These are phyloP conservation scores for Olyra latifolia DNA, from an alignment of 176 grass and related monocot species.

Conservation along the genomic window DNA sequence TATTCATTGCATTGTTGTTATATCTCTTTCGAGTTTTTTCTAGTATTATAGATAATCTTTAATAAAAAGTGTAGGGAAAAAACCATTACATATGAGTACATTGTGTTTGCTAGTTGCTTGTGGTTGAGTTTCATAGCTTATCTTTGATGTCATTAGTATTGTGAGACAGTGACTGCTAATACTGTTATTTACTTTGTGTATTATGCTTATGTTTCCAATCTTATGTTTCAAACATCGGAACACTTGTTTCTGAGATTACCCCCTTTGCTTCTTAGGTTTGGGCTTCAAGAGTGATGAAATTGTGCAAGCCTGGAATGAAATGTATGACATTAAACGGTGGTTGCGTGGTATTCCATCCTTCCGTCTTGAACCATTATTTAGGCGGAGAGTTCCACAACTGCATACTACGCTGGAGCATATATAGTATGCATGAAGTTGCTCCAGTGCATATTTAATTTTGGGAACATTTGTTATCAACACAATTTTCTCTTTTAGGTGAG, in stretches of 20 bases:
- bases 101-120: neutral
- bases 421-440: slow-evolving; percentile 42
- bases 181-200: neutral
- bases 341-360: slow-evolving; percentile 67
- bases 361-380: slow-evolving; percentile 78
- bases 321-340: slow-evolving; percentile 91
- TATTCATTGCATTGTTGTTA: neutral
- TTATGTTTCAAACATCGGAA: neutral
- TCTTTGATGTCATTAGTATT: neutral
- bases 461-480: slow-evolving; percentile 23
- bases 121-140: slow-evolving; percentile 6
- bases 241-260: slow-evolving; percentile 19
- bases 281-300: slow-evolving; percentile 89
- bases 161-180: neutral
- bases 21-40: neutral
- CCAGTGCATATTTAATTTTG: slow-evolving; percentile 15
- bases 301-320: slow-evolving; percentile 88
- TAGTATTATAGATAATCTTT: neutral
- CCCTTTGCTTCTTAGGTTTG: slow-evolving; percentile 52
- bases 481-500: slow-evolving; percentile 44
- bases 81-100: neutral
- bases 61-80: neutral
- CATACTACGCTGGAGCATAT: slow-evolving; percentile 61
- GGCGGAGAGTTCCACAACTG: slow-evolving; percentile 65
- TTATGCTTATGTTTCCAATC: neutral